Conservation (phyloP, 768 basidiomycete genomes). For the Austroboletus eburneus region DNA sequence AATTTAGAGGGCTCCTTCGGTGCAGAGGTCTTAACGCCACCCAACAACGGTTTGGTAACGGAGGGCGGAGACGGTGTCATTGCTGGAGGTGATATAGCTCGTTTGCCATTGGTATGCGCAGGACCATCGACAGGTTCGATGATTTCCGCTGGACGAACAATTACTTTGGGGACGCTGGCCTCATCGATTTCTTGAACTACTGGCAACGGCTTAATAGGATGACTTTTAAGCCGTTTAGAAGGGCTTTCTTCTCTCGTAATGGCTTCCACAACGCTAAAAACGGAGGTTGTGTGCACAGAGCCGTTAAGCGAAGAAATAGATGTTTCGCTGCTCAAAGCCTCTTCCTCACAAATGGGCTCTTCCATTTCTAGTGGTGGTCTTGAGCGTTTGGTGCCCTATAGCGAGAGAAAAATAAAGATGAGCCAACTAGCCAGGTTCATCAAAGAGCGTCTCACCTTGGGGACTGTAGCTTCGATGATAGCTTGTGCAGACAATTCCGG, state of each 20-base stretch:
- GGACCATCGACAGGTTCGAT: slow-evolving; percentile 35
- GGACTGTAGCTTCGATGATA: slow-evolving; percentile 74
- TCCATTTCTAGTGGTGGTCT: slow-evolving; percentile 62
- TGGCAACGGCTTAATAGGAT: slow-evolving; percentile 6
- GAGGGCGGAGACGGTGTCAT: slow-evolving; percentile 19
- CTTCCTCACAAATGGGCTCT: slow-evolving; percentile 23
- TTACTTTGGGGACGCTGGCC: slow-evolving; percentile 20
- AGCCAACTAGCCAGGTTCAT: slow-evolving; percentile 4
- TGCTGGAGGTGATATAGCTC: not conserved
- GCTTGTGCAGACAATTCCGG: slow-evolving; percentile 50
- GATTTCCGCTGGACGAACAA: slow-evolving; percentile 35
- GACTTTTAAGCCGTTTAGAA: slow-evolving; percentile 48
- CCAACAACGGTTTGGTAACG: slow-evolving; percentile 19
- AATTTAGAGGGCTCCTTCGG: slow-evolving; percentile 80
- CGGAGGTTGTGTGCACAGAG: slow-evolving; percentile 2
- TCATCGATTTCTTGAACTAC: slow-evolving; percentile 32
- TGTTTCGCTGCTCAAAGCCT: slow-evolving; percentile 5
- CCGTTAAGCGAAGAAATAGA: slow-evolving; percentile 16
- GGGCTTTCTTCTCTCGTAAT: slow-evolving; percentile 38
- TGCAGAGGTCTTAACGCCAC: slow-evolving; percentile 44
- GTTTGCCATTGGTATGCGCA: slow-evolving; percentile 14
- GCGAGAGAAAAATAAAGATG: not conserved
- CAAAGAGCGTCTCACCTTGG: slow-evolving; percentile 47
- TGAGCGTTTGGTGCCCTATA: slow-evolving; percentile 72
- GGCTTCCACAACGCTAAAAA: slow-evolving; percentile 26